phyloP scores from a whole-genome alignment of 2,329 filamentous ascomycete species.

The Cryphonectria parasitica region DNA sequence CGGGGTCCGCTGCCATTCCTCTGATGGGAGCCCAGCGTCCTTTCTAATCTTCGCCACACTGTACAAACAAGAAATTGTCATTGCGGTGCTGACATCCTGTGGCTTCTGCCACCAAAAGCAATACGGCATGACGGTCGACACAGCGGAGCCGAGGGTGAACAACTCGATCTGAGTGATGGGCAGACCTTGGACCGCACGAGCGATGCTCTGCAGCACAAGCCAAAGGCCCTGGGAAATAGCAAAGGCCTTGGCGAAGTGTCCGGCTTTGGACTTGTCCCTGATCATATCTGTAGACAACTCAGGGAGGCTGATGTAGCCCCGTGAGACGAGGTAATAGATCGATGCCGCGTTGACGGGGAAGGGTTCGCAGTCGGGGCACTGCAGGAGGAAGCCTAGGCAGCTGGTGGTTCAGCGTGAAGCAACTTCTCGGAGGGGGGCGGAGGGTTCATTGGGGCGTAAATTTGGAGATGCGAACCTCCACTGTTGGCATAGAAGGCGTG shows the following conservation, averaged over 20 bases:
- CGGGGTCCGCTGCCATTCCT: too few species aligned
- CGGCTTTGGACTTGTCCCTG: slow-evolving; percentile 23
- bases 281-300: slow-evolving; percentile 12
- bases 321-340: slow-evolving; percentile 23
- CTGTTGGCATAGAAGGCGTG: too few species aligned
- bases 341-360: slow-evolving; percentile 28
- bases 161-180: slow-evolving; percentile 27
- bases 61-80: too few species aligned
- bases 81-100: not conserved
- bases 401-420: not conserved
- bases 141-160: slow-evolving; percentile 29
- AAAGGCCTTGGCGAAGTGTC: slow-evolving; percentile 21
- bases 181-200: slow-evolving; percentile 17
- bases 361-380: slow-evolving; percentile 19
- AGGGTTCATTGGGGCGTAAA: too few species aligned
- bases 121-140: slow-evolving; percentile 25
- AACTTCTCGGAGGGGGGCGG: not conserved
- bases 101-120: slow-evolving; percentile 31
- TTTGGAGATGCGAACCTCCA: too few species aligned
- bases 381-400: slow-evolving; percentile 4
- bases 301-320: slow-evolving; percentile 15
- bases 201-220: slow-evolving; percentile 16
- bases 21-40: too few species aligned
- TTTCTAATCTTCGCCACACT: too few species aligned
- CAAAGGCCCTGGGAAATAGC: slow-evolving; percentile 17